Conservation (phyloP, 2,329 filamentous ascomycete species). For the Westerdykella sp. region DNA sequence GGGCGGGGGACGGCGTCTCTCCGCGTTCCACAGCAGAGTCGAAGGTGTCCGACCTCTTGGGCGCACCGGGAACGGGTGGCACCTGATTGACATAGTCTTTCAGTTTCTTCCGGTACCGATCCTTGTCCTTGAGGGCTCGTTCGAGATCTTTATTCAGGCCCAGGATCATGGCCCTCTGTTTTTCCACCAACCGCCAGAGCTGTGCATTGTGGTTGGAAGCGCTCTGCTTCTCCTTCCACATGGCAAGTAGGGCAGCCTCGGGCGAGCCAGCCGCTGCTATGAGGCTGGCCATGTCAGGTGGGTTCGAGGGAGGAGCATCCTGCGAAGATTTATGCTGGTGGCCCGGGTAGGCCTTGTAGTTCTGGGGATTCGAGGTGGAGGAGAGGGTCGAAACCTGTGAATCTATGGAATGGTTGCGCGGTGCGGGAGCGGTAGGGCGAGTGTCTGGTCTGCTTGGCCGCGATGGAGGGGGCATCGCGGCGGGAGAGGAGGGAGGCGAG, state of each 20-base stretch:
- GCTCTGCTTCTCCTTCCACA: constrained; percentile 86
- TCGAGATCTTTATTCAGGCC: constrained; percentile 94
- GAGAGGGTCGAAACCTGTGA: constrained; percentile 70
- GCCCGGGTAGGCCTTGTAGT: constrained; percentile 51
- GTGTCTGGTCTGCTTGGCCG: constrained; percentile 29
- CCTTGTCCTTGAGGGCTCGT: constrained; percentile 85
- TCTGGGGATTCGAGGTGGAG: constrained; percentile 30
- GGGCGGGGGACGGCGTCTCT: constrained; percentile 34
- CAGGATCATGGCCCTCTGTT: constrained; percentile 88
- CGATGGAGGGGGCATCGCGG: constrained; percentile 33
- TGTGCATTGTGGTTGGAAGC: constrained; percentile 85
- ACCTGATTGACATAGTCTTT: constrained; percentile 62
- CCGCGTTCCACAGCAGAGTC: constrained; percentile 32
- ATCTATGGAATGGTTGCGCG: constrained; percentile 83
- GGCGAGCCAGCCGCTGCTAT: constrained; percentile 81
- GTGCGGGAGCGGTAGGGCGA: constrained; percentile 26
- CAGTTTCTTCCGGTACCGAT: constrained; percentile 82
- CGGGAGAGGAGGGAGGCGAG: constrained; percentile 32
- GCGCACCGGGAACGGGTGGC: constrained; percentile 30
- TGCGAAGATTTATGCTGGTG: constrained; percentile 54
- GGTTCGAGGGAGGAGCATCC: constrained; percentile 48
- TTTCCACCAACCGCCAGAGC: constrained; percentile 91
- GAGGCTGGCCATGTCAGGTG: constrained; percentile 70
- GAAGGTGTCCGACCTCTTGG: constrained; percentile 31
- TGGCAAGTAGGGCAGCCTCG: constrained; percentile 79